Evolutionary conservation across 257 asterid genomes (phyloP).

Genomic region (Solanum commersonii): DNA sequence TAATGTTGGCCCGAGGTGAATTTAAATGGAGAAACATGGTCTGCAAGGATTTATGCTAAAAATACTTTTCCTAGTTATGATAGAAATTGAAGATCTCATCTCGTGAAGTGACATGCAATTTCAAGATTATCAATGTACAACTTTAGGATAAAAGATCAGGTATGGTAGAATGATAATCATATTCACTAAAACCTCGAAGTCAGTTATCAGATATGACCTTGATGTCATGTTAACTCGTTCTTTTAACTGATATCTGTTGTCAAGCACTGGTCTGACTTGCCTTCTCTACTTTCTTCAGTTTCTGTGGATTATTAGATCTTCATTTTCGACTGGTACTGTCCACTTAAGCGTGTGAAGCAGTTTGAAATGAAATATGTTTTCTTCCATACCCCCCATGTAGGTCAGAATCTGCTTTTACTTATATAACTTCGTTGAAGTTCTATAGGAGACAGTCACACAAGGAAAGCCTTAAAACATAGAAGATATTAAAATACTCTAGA

Average conservation of each 20-base stretch:
- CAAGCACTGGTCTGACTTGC: background rate
- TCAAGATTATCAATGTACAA: background rate
- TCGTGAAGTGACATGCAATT: background rate
- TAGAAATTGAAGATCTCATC: background rate
- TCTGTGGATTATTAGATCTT: background rate
- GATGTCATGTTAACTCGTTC: background rate
- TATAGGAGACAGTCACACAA: background rate
- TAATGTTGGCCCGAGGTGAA: background rate
- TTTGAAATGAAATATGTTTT: background rate
- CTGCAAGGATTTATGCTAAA: background rate
- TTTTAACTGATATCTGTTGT: background rate
- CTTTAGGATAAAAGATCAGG: background rate
- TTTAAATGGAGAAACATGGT: background rate
- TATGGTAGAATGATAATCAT: background rate
- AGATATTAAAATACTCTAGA: background rate
- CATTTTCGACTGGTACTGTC: background rate
- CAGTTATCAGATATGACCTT: background rate
- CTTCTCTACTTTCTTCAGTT: background rate
- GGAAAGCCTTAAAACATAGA: background rate
- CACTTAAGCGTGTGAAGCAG: background rate
- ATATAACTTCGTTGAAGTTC: background rate
- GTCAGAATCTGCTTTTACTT: background rate
- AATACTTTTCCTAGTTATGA: background rate
- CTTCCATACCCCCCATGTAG: background rate
- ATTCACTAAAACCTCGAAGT: background rate